Base-by-base conservation (phyloP, 371 early-diverging fungal species). In the Lichtheimia hyalospora region DNA sequence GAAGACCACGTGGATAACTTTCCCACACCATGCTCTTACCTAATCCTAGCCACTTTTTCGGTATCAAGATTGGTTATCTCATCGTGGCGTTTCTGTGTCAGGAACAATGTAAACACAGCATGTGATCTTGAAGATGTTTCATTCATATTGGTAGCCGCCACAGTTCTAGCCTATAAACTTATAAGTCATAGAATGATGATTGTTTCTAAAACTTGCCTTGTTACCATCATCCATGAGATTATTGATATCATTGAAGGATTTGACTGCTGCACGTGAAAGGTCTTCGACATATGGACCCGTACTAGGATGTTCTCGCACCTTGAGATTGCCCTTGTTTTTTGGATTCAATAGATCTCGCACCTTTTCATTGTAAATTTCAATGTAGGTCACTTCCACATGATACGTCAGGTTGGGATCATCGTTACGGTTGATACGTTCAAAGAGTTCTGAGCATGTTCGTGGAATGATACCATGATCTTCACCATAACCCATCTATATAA, bases 131-230 rank as follows among this genome's bases (percentile, higher is more conserved):
- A 92, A 21, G 95, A 95, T 0, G 89, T 88, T 66, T 89, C 94
- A 70, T 98, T 98, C 98, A 98, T 98, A 63, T 93, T 91, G 25
- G 98, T 99, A 5, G 93, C 87, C 3, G 96, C 97, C 7, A 96
- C 94, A 2, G 95, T 96, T 69, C 89, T 87, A 49, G 88, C 87
- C 88, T 85, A 25, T 25, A 65, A 15, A 8, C 51, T 15, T 21
- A 16, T 14, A 49, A 52, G 20, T 7, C 24, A 28, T 27, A 18
- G 48, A 24, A 58, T 39, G 28, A 15, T 18, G 28, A 25, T 10
- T 15, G 25, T 15, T 18, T n/a, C 48, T 27, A 13, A 7, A 23
- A 34, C 27, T 39, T 71, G 84, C 86, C 82, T 91, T 89, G 70
- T 94, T 94, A 46, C 97, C 97, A 73, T 89, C 89, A 40, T 92